phyloP scores from a whole-genome alignment of 106 monocot species.

The Xerophyta viscosa region DNA sequence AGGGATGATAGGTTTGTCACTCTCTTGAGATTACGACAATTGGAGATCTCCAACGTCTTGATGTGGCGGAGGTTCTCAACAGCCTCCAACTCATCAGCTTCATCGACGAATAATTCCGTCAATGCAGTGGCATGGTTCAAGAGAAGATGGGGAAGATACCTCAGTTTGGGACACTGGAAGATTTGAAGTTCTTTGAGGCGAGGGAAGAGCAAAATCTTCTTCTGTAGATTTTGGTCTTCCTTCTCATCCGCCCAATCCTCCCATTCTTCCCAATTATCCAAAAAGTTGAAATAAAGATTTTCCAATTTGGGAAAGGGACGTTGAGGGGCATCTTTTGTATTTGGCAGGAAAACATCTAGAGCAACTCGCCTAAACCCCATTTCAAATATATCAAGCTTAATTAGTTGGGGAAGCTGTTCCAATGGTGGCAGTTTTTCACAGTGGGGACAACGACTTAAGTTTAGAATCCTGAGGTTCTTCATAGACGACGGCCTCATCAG shows the following conservation, averaged over 20 bases:
- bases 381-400: neutral
- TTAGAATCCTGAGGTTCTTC: neutral
- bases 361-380: neutral
- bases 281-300: neutral
- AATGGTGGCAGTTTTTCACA: slow-evolving; percentile 10
- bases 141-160: slow-evolving; percentile 10
- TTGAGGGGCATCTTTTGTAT: neutral
- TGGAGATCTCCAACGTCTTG: neutral
- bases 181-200: neutral
- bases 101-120: neutral
- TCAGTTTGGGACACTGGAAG: neutral
- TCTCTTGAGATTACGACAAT: neutral
- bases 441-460: neutral
- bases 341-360: slow-evolving; percentile 3
- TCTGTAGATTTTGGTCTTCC: neutral
- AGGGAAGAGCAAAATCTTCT: neutral
- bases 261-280: slow-evolving; percentile 10
- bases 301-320: slow-evolving; percentile 5
- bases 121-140: neutral
- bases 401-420: slow-evolving; percentile 8
- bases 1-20: neutral
- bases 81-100: neutral
- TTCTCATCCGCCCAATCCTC: neutral
- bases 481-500: neutral
- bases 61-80: neutral